Conservation (phyloP, 257 asterid species). For the Cordia subcordata region DNA sequence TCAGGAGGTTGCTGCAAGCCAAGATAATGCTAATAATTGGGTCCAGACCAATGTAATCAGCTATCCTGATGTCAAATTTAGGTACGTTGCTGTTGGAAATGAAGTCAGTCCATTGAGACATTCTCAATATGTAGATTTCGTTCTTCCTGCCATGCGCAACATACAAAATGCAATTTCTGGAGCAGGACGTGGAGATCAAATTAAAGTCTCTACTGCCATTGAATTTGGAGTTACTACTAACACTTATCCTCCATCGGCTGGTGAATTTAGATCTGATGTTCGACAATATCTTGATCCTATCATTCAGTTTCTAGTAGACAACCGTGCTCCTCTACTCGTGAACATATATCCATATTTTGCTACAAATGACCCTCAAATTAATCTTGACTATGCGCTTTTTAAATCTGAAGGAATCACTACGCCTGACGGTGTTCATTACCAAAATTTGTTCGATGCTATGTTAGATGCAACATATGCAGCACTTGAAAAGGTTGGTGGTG, state of each 20-base stretch:
- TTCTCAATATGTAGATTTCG: background rate
- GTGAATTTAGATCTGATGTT: slow-evolving; percentile 3
- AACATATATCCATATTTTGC: slow-evolving; percentile 34
- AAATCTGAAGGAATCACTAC: slow-evolving; percentile 11
- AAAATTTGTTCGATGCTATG: slow-evolving; percentile 31
- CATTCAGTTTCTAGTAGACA: slow-evolving; percentile 8
- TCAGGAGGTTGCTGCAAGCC: slow-evolving; percentile 16
- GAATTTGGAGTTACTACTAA: slow-evolving; percentile 16
- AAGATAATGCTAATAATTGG: slow-evolving; percentile 31
- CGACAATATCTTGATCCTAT: slow-evolving; percentile 11
- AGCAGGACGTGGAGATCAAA: slow-evolving; percentile 3
- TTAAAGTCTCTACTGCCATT: slow-evolving; percentile 35
- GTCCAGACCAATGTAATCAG: slow-evolving; percentile 21
- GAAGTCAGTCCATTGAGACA: slow-evolving; percentile 30
- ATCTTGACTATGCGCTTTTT: slow-evolving; percentile 27
- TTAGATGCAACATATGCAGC: slow-evolving; percentile 34
- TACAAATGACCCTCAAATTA: background rate
- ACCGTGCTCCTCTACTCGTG: slow-evolving; percentile 23
- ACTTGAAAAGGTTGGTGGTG: slow-evolving; percentile 27
- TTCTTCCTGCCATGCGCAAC: slow-evolving; percentile 30
- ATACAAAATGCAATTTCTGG: slow-evolving; percentile 18
- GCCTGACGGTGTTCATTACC: slow-evolving; percentile 20
- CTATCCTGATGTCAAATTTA: slow-evolving; percentile 27
- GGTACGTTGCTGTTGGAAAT: slow-evolving; percentile 37
- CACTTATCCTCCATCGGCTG: slow-evolving; percentile 31